Percentiles rank a stretch among this genome's conserved stretches.
These are phyloP conservation scores for Scheffersomyces ergatensis DNA, from an alignment of 805 yeast genomes.

Conservation along the genomic window DNA sequence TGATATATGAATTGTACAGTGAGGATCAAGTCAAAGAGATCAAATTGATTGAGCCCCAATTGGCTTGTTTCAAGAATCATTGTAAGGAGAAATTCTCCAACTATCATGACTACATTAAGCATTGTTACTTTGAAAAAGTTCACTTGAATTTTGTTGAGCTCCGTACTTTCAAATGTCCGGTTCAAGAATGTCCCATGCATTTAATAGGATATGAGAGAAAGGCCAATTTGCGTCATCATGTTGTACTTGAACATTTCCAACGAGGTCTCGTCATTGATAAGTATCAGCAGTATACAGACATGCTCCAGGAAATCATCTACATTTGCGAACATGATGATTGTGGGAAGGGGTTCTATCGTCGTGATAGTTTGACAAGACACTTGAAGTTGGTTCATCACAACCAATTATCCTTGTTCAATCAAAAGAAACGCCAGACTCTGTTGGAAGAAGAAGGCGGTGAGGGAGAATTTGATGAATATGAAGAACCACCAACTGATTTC, in stretches of 20 bases:
- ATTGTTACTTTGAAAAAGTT: slow-evolving; percentile 1
- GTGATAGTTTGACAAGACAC: slow-evolving; percentile 55
- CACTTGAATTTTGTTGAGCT: slow-evolving; percentile 1
- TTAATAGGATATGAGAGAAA: slow-evolving; percentile 28
- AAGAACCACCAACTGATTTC: too few relatives aligned
- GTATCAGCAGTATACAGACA: slow-evolving; percentile 2
- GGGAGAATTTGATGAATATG: too few relatives aligned
- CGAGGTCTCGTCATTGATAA: slow-evolving; percentile 6
- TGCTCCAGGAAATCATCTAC: slow-evolving; percentile 12
- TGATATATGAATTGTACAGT: slow-evolving; percentile 1
- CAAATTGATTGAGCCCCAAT: slow-evolving; percentile 7
- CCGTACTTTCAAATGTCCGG: slow-evolving; percentile 22
- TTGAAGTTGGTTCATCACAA: slow-evolving; percentile 47
- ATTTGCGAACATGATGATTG: slow-evolving; percentile 29
- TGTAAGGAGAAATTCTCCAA: slow-evolving; percentile 7
- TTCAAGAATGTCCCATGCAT: slow-evolving; percentile 25
- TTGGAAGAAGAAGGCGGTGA: neutral
- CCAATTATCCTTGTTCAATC: slow-evolving; percentile 1
- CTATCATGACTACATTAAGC: slow-evolving; percentile 9
- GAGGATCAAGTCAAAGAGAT: neutral
- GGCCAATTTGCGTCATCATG: slow-evolving; percentile 27
- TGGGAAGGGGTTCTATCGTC: slow-evolving; percentile 47
- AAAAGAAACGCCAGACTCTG: slow-evolving; percentile 1
- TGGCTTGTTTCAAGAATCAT: slow-evolving; percentile 4
- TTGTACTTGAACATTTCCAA: slow-evolving; percentile 21